Conservation (phyloP, 805 yeast genomes). For the Yamadazyma endophytica region DNA sequence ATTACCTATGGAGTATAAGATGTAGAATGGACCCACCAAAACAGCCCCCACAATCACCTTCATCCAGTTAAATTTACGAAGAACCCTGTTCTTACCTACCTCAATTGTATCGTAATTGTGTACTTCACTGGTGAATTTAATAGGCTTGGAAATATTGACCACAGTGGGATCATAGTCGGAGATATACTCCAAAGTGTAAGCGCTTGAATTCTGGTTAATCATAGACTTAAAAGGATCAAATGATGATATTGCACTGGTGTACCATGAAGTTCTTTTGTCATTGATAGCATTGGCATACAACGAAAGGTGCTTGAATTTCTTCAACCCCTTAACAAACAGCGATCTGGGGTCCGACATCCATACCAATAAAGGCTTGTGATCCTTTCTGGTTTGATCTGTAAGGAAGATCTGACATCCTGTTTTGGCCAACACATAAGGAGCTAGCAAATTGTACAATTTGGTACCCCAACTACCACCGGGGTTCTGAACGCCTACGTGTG, state of each 20-base stretch:
- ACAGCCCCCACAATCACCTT: slow-evolving; percentile 41
- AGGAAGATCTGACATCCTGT: slow-evolving; percentile 75
- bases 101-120: slow-evolving; percentile 1
- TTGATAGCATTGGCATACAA: slow-evolving; percentile 75
- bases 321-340: slow-evolving; percentile 54
- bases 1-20: slow-evolving; percentile 48
- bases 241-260: slow-evolving; percentile 68
- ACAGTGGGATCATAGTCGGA: slow-evolving; percentile 54
- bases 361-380: slow-evolving; percentile 50
- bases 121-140: slow-evolving; percentile 16
- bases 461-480: slow-evolving; percentile 32
- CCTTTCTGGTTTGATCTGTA: slow-evolving; percentile 9
- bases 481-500: slow-evolving; percentile 66
- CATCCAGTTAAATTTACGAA: slow-evolving; percentile 45
- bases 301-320: slow-evolving; percentile 47
- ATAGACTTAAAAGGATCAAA: slow-evolving; percentile 59
- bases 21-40: slow-evolving; percentile 61
- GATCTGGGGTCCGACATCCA: slow-evolving; percentile 64
- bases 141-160: slow-evolving; percentile 47
- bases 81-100: slow-evolving; percentile 21
- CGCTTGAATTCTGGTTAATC: slow-evolving; percentile 31
- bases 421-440: slow-evolving; percentile 62
- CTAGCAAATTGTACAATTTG: slow-evolving; percentile 55
- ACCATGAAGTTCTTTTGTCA: slow-evolving; percentile 80
- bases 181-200: slow-evolving; percentile 41